These are phyloP conservation scores for Aspergillus bertholletiae DNA, from an alignment of 495 filamentous ascomycete species.

Conservation along the genomic window DNA sequence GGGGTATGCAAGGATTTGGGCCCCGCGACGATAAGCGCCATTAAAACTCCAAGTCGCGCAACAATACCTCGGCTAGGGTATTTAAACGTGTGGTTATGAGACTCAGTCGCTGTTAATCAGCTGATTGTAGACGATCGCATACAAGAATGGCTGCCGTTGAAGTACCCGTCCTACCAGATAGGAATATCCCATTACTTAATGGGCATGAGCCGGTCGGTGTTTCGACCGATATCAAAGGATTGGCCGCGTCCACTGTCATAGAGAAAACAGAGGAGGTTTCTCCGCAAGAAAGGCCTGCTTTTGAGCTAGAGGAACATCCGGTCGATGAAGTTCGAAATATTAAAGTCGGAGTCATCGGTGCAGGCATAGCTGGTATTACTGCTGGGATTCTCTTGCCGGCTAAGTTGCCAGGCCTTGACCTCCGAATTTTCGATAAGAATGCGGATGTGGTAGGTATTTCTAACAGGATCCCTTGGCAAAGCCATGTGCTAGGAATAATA, in stretches of 20 bases:
- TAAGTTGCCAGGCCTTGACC: slow-evolving; percentile 48
- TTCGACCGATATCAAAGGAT: not conserved
- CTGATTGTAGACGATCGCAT: not conserved
- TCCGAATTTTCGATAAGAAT: slow-evolving; percentile 57
- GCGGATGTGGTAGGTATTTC: slow-evolving; percentile 42
- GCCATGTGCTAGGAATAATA: not conserved
- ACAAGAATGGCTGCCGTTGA: slow-evolving; percentile 1
- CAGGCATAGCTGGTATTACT: slow-evolving; percentile 47
- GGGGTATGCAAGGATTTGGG: not conserved
- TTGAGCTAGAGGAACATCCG: slow-evolving; percentile 38
- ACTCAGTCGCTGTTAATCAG: not conserved
- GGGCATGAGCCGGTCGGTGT: not conserved
- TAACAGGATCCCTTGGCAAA: not conserved
- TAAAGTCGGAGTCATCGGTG: slow-evolving; percentile 52
- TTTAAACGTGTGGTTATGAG: not conserved
- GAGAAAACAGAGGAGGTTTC: not conserved
- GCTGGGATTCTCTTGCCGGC: slow-evolving; percentile 47
- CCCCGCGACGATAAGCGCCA: not conserved
- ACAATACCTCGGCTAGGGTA: not conserved
- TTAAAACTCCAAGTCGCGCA: not conserved
- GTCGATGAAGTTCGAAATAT: slow-evolving; percentile 38
- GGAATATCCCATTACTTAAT: not conserved
- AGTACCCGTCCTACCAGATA: not conserved
- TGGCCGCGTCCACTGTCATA: not conserved
- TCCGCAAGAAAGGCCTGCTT: slow-evolving; percentile 11